A percentile compares a stretch with the other conserved stretches of the same genome.
Conservation (phyloP, 139 green algal genomes). For the Haematococcus sp. region DNA sequence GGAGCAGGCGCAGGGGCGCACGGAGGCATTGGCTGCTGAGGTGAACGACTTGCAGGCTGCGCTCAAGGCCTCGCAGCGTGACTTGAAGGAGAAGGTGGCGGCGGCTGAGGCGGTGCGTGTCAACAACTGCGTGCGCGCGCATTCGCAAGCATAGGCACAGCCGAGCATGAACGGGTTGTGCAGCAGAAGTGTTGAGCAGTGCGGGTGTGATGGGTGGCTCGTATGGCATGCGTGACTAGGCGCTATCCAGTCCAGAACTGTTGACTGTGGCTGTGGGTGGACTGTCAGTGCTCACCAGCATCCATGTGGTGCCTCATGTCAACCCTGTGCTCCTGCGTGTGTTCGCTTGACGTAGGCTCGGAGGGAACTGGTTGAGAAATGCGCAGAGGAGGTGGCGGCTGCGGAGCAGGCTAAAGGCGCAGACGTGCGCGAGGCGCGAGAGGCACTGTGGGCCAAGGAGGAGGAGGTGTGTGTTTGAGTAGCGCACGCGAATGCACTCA, state of each 20-base stretch:
- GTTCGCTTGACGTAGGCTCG: neutral
- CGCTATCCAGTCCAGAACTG: too few species aligned
- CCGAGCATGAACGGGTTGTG: too few species aligned
- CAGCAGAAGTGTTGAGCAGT: too few species aligned
- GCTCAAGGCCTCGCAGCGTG: slow-evolving; percentile 19
- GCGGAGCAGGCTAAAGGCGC: neutral
- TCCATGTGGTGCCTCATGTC: too few species aligned
- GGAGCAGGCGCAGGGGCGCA: slow-evolving; percentile 27
- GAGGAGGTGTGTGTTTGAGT: slow-evolving; percentile 16
- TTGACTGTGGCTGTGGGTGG: too few species aligned
- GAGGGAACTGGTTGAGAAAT: neutral
- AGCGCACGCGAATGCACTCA: too few species aligned
- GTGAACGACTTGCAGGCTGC: slow-evolving; percentile 12
- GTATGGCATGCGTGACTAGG: too few species aligned
- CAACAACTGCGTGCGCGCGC: too few species aligned
- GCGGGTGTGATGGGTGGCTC: too few species aligned
- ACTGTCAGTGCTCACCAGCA: too few species aligned
- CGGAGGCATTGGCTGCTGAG: slow-evolving; percentile 12
- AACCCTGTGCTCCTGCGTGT: too few species aligned
- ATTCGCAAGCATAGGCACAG: too few species aligned
- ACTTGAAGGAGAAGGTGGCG: slow-evolving; percentile 28
- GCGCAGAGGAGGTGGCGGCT: neutral
- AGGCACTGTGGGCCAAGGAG: slow-evolving; percentile 5
- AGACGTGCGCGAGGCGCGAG: neutral
- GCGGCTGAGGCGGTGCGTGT: neutral